phyloP scores from a whole-genome alignment of 2,329 filamentous ascomycete species.

The Colletotrichum brevisporum region DNA sequence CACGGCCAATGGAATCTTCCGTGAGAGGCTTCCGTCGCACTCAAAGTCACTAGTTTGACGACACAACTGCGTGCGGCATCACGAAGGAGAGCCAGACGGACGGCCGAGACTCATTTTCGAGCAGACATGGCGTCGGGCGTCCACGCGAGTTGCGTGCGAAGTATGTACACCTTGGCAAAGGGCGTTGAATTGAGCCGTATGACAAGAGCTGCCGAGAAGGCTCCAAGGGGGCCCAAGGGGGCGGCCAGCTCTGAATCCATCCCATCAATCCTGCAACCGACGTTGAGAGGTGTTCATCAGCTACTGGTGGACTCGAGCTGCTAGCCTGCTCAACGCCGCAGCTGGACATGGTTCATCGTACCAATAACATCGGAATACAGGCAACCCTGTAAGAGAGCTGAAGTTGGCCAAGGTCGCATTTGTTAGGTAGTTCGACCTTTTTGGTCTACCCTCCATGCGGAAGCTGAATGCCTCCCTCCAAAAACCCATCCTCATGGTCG shows the following conservation, averaged over 20 bases:
- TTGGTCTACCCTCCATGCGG: neutral
- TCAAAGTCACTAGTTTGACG: constrained; percentile 21
- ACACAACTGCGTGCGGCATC: constrained; percentile 18
- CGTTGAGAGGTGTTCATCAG: neutral
- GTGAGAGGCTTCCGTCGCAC: constrained; percentile 15
- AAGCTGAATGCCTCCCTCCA: neutral
- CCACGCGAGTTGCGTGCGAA: constrained; percentile 26
- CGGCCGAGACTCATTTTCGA: neutral
- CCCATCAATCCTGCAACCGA: neutral
- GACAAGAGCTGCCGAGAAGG: constrained; percentile 6
- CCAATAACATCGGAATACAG: constrained; percentile 7
- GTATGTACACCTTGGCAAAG: neutral
- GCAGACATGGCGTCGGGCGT: constrained; percentile 12
- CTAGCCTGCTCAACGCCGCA: neutral
- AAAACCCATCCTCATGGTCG: neutral
- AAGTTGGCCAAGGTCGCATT: constrained; percentile 13
- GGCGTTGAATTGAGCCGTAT: constrained; percentile 13
- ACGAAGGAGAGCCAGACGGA: neutral
- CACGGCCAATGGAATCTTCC: constrained; percentile 25
- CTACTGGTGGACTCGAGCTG: neutral
- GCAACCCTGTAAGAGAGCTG: constrained; percentile 6
- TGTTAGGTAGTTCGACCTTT: constrained; percentile 1
- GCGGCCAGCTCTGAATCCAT: constrained; percentile 5
- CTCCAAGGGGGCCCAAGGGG: neutral
- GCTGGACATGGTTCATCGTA: no score